Evolutionary conservation across 441 rosid genomes (phyloP), one percentile per base, ranked within the genome.

Genomic region (Brassica balearica): DNA sequence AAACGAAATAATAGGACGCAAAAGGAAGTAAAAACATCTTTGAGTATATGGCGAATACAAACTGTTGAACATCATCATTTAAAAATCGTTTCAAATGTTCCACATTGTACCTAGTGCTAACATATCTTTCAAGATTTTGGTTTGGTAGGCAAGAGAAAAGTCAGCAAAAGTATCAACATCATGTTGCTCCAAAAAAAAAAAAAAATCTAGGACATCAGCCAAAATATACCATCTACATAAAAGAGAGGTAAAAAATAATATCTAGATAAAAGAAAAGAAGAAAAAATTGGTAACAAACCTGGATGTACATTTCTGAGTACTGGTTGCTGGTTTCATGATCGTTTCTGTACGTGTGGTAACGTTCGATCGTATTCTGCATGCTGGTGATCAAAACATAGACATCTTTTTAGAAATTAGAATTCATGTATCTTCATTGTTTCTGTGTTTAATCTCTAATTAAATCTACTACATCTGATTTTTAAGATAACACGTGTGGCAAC

Each of bases 281-380:
- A 51, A 51, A 12, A 43, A 34, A 76, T 75, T 72, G 11, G 53
- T 27, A 7, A 65, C 79, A 71, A 80, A 91, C 94, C 93, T 86
- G 84, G 71, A 76, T 48, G 75, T 48, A 68, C 41, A 71, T 80
- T 38, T 83, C 85, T 78, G 48, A 60, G 17, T 36, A 68, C 63
- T 41, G 77, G 46, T 14, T 56, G 62, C 38, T 71, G 63, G 41
- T 59, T 38, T 72, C 71, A 27, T 56, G 68, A 60, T 82, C 84
- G 62, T 76, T 78, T 46, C 74, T 74, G 78, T 73, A 51, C 25
- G 73, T 81, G 19, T 8, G 51, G 81, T 89, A 90, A 29, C 92
- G 87, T 25, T 89, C 88, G 23, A 89, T 70, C 0, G 84, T 85
- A 69, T 73, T 85, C 60, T 84, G 81, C 86, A 88, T 77, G 62